These are phyloP conservation scores for Sergeia podlipaevii DNA, from an alignment of 208 protist species.

Conservation along the genomic window DNA sequence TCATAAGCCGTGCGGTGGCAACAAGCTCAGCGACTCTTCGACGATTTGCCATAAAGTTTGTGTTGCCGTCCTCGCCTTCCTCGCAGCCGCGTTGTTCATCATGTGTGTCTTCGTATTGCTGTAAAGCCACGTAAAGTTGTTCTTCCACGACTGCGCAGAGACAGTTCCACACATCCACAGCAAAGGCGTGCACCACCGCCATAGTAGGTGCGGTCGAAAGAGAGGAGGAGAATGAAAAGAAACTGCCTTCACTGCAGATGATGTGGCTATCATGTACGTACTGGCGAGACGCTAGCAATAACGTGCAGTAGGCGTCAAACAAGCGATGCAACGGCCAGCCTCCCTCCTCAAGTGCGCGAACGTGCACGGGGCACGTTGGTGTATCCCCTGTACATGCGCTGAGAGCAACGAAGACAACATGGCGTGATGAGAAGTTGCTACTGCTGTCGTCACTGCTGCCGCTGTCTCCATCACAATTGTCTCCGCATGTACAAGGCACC, in stretches of 20 bases:
- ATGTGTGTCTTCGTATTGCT: not conserved
- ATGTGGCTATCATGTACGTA: no score
- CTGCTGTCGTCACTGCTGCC: no score
- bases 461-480: no score
- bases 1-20: not conserved
- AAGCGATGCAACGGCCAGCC: constrained; percentile 5
- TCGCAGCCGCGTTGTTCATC: not conserved
- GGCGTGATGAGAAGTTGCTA: no score
- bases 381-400: no score
- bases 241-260: no score
- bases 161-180: constrained; percentile 18
- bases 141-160: constrained; percentile 18
- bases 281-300: not conserved
- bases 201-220: no score
- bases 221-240: no score
- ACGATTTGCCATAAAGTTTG: not conserved
- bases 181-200: constrained; percentile 2
- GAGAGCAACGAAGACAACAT: no score
- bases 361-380: no score
- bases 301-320: constrained; percentile 20
- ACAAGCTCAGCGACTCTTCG: not conserved
- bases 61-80: not conserved
- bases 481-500: no score
- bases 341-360: no score
- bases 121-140: not conserved